phyloP scores from a whole-genome alignment of 2,329 filamentous ascomycete species.

The Huntiella abstrusa region DNA sequence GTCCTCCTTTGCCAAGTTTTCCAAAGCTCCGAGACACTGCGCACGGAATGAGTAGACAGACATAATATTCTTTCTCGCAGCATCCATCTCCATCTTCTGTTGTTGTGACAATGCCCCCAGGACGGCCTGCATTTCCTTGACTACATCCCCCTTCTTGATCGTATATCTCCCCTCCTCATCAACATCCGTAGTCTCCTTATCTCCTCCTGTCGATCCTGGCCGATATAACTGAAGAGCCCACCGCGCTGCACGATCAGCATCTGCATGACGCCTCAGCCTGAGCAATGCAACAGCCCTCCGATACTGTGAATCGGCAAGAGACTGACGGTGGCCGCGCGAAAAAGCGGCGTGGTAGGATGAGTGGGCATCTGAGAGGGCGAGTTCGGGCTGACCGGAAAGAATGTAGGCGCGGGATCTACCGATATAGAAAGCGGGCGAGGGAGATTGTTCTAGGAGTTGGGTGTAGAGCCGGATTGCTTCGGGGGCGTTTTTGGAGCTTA shows the following conservation, averaged over 20 bases:
- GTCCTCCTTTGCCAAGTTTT: conserved; percentile 25
- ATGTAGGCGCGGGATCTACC: conserved; percentile 65
- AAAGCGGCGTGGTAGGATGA: conserved; percentile 41
- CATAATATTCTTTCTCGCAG: conserved; percentile 8
- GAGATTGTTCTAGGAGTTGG: conserved; percentile 43
- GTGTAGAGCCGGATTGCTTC: conserved; percentile 51
- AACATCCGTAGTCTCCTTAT: conserved; percentile 14
- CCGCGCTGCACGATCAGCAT: conserved; percentile 53
- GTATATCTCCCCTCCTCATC: conserved; percentile 30
- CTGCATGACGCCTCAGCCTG: conserved; percentile 50
- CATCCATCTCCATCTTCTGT: conserved; percentile 14
- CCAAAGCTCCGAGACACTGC: conserved; percentile 28
- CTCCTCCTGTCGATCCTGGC: conserved; percentile 14
- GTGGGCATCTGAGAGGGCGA: conserved; percentile 53
- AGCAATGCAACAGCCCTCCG: conserved; percentile 59
- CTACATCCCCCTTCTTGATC: conserved; percentile 18
- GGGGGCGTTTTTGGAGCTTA: conserved; percentile 43
- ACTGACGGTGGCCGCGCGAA: conserved; percentile 52
- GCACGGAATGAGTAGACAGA: conserved; percentile 16
- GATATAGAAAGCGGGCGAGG: conserved; percentile 61
- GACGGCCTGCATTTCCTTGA: conserved; percentile 17
- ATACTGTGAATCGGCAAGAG: conserved; percentile 66
- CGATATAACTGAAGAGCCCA: conserved; percentile 30
- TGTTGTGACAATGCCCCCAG: conserved; percentile 13
- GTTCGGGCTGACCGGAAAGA: conserved; percentile 37